Conservation (phyloP, 2,329 filamentous ascomycete genomes). For the Chaetomiaceae sp. region DNA sequence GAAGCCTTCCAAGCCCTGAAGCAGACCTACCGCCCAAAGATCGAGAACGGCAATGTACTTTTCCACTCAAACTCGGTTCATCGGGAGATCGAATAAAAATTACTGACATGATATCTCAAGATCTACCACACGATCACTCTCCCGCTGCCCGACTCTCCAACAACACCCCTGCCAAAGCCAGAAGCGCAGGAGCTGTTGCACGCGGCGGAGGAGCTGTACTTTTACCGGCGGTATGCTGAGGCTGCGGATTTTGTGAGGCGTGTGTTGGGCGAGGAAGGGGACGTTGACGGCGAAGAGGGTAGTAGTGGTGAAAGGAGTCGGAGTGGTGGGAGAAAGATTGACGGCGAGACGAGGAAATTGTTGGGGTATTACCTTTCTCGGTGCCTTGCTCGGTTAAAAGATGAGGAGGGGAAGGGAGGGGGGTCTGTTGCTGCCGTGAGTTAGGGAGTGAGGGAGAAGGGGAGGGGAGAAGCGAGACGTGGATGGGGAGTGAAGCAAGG, state of each 20-base stretch:
- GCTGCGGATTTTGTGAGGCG: conserved; percentile 39
- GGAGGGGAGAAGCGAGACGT: not conserved
- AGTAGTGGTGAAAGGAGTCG: no score
- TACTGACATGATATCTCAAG: not conserved
- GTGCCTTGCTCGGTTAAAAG: conserved; percentile 34
- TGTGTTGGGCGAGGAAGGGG: conserved; percentile 19
- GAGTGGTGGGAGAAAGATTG: conserved; percentile 30
- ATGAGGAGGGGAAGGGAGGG: not conserved
- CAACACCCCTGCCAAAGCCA: conserved; percentile 37
- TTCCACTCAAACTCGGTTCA: not conserved
- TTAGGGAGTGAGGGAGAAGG: not conserved
- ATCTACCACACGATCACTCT: conserved; percentile 33
- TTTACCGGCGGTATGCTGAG: conserved; percentile 44
- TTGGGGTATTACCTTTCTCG: conserved; percentile 41
- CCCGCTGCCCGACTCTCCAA: conserved; percentile 33
- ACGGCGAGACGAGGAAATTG: conserved; percentile 40
- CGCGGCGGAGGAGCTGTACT: conserved; percentile 56
- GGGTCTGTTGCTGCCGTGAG: not conserved
- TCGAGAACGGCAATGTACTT: conserved; percentile 53
- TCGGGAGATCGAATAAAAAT: not conserved
- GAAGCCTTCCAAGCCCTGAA: conserved; percentile 46
- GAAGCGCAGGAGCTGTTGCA: conserved; percentile 49
- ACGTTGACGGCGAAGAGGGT: not conserved
- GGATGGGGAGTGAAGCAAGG: no score
- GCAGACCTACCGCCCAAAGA: conserved; percentile 42